Evolutionary conservation across 2,329 filamentous ascomycete species (phyloP).

Genomic region (Trichoderma atroviride): DNA sequence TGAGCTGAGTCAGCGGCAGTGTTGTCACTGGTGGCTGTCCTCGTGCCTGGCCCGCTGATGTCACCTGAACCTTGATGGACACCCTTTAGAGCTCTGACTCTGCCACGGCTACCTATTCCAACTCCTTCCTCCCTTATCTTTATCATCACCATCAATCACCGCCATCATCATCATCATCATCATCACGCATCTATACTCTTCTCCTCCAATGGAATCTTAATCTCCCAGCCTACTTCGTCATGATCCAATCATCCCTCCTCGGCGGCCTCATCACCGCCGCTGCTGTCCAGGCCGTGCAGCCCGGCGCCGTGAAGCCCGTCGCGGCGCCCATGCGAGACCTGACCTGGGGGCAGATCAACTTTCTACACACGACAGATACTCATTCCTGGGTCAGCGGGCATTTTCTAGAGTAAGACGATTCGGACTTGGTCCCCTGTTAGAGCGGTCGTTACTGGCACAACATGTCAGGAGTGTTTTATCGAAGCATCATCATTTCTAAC

Average conservation of each 20-base stretch:
- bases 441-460: not conserved
- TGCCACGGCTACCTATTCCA: not conserved
- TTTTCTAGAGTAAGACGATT: constrained; percentile 71
- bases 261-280: constrained; percentile 41
- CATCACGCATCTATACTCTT: not conserved
- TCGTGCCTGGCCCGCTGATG: constrained; percentile 9
- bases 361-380: constrained; percentile 93
- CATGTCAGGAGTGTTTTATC: too few species aligned
- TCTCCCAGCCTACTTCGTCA: constrained; percentile 29
- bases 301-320: constrained; percentile 75
- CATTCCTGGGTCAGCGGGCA: constrained; percentile 97
- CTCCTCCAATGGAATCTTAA: constrained; percentile 19
- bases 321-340: constrained; percentile 81
- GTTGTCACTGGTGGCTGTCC: not conserved
- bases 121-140: not conserved
- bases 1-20: not conserved
- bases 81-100: not conserved
- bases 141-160: not conserved
- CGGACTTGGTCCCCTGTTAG: not conserved
- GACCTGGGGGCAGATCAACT: constrained; percentile 92
- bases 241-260: constrained; percentile 34
- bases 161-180: not conserved
- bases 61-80: constrained; percentile 25
- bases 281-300: constrained; percentile 63
- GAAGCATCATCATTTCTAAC: not conserved